phyloP scores from a whole-genome alignment of 1,284 basidiomycete genomes.

The Mixia osmundae region DNA sequence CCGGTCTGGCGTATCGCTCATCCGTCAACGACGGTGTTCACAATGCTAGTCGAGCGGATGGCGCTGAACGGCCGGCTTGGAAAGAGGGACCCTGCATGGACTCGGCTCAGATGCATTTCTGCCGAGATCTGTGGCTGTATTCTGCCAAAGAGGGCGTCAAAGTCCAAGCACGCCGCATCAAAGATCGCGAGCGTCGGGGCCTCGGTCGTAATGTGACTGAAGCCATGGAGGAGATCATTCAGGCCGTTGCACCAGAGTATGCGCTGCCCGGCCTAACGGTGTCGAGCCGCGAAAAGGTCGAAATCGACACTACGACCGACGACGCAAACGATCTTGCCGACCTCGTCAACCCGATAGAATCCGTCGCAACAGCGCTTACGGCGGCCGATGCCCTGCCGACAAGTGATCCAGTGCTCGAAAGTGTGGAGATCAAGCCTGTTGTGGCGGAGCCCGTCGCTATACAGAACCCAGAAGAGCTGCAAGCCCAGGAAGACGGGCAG shows the following conservation, averaged over 20 bases:
- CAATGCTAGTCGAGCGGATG: slow-evolving; percentile 41
- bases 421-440: too few relatives aligned
- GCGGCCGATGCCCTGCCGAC: too few relatives aligned
- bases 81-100: slow-evolving; percentile 68
- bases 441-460: too few relatives aligned
- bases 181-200: slow-evolving; percentile 10
- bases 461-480: not conserved
- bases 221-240: slow-evolving; percentile 23
- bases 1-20: slow-evolving; percentile 55
- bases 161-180: slow-evolving; percentile 14
- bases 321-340: too few relatives aligned
- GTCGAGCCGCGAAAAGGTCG: too few relatives aligned
- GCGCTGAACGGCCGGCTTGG: slow-evolving; percentile 21
- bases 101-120: slow-evolving; percentile 85
- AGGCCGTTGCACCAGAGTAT: slow-evolving; percentile 13
- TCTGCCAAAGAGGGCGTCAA: slow-evolving; percentile 47
- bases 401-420: too few relatives aligned
- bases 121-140: slow-evolving; percentile 70
- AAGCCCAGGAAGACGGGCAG: not conserved
- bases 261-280: too few relatives aligned
- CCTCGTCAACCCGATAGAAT: too few relatives aligned
- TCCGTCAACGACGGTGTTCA: slow-evolving; percentile 26
- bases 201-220: slow-evolving; percentile 9
- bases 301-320: too few relatives aligned
- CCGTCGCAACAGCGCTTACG: too few relatives aligned